These are phyloP conservation scores for Geranium incanum DNA, from an alignment of 441 rosid genomes.

Conservation along the genomic window DNA sequence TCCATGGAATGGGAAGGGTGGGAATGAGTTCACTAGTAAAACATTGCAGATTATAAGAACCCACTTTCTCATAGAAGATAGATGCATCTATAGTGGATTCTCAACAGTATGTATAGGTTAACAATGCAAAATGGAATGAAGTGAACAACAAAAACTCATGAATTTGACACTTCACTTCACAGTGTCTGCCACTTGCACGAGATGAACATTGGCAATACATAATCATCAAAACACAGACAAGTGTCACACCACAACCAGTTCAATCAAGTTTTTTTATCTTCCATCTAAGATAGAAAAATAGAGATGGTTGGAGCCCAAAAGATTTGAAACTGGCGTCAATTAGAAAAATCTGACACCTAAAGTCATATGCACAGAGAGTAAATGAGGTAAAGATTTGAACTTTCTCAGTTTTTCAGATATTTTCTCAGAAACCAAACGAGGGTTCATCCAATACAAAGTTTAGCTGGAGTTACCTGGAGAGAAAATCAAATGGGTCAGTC, in stretches of 20 bases:
- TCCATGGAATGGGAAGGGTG: neutral
- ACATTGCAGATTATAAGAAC: neutral
- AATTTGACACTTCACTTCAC: neutral
- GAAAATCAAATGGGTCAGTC: neutral
- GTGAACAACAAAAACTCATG: neutral
- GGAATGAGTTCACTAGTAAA: neutral
- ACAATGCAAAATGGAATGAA: neutral
- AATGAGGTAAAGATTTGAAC: neutral
- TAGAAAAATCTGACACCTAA: neutral
- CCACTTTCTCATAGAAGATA: neutral
- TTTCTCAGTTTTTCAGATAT: neutral
- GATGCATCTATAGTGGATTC: neutral
- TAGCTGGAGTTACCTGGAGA: neutral
- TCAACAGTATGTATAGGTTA: neutral
- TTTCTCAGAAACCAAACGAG: constrained; percentile 5
- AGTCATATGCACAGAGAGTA: neutral
- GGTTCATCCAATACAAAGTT: neutral
- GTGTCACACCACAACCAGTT: neutral
- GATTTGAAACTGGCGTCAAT: neutral
- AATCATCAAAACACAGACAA: neutral
- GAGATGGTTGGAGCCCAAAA: neutral
- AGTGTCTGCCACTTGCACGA: neutral
- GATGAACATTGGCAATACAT: neutral
- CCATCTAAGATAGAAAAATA: constrained; percentile 1
- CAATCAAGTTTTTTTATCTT: neutral